These are phyloP conservation scores for Trichopus zeylanicus DNA, from an alignment of 116 monocot species.

Conservation along the genomic window DNA sequence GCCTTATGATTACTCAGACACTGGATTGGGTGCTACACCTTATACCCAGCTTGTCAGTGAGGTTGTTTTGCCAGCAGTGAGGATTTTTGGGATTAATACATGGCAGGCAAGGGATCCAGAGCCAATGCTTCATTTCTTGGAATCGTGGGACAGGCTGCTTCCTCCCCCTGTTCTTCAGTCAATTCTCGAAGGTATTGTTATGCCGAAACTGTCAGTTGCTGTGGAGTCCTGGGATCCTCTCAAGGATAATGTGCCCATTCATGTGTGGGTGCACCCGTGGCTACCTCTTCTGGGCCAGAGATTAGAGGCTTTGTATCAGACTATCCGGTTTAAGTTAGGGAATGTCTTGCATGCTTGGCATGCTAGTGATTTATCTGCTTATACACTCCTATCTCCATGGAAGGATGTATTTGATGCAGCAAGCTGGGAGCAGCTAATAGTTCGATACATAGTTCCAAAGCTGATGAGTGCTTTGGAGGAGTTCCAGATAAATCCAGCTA, in stretches of 20 bases:
- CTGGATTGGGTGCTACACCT: conserved; percentile 22
- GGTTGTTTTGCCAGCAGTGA: conserved; percentile 70
- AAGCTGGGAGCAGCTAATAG: conserved; percentile 75
- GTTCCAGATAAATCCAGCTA: conserved; percentile 73
- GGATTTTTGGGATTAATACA: conserved; percentile 76
- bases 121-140: conserved; percentile 80
- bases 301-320: conserved; percentile 57
- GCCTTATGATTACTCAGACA: conserved; percentile 71
- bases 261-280: conserved; percentile 92
- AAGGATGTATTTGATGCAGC: conserved; percentile 80
- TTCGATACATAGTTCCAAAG: conserved; percentile 65
- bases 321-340: conserved; percentile 71
- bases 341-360: conserved; percentile 77
- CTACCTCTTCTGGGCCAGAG: conserved; percentile 70
- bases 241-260: conserved; percentile 67
- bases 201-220: conserved; percentile 72
- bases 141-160: conserved; percentile 66
- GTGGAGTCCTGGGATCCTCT: conserved; percentile 85
- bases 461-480: conserved; percentile 60
- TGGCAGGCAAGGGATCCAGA: conserved; percentile 90
- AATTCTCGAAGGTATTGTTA: conserved; percentile 70
- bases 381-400: conserved; percentile 80
- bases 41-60: conserved; percentile 69
- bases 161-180: conserved; percentile 64
- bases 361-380: conserved; percentile 72